Evolutionary conservation across 2,329 filamentous ascomycete species (phyloP).

Genomic region (Tolypocladium endophyticum): DNA sequence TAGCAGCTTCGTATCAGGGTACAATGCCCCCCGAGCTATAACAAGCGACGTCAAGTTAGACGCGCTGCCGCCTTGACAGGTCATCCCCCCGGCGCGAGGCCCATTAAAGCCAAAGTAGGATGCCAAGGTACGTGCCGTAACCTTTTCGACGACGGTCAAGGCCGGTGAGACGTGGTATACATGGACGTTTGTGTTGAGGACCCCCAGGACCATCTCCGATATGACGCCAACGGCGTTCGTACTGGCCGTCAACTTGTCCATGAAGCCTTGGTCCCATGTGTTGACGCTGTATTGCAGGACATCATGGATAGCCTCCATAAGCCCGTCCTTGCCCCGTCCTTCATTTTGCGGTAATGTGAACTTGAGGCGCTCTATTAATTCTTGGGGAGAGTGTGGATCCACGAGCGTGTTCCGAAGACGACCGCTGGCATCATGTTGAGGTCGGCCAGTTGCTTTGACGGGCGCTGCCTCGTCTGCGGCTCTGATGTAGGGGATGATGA

Average conservation of each 20-base stretch:
- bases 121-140: conserved; percentile 62
- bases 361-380: background rate
- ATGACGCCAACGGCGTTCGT: conserved; percentile 81
- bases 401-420: conserved; percentile 18
- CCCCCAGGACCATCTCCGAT: conserved; percentile 71
- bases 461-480: conserved; percentile 1
- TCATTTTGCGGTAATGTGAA: conserved; percentile 38
- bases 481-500: conserved; percentile 1
- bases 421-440: conserved; percentile 17
- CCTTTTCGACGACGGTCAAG: conserved; percentile 76
- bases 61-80: conserved; percentile 69
- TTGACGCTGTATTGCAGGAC: conserved; percentile 83
- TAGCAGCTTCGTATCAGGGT: conserved; percentile 61
- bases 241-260: conserved; percentile 89
- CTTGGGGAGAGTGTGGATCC: background rate
- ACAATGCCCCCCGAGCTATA: conserved; percentile 76
- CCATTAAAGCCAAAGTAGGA: conserved; percentile 64
- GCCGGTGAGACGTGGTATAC: conserved; percentile 89
- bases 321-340: conserved; percentile 58
- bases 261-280: conserved; percentile 94
- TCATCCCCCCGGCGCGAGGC: conserved; percentile 59
- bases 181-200: conserved; percentile 87
- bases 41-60: conserved; percentile 79
- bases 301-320: conserved; percentile 58
- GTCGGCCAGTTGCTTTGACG: background rate